Evolutionary conservation across 2,329 filamentous ascomycete genomes (phyloP), one percentile per base, ranked within the genome.

Genomic region (Aspergillus hortae): DNA sequence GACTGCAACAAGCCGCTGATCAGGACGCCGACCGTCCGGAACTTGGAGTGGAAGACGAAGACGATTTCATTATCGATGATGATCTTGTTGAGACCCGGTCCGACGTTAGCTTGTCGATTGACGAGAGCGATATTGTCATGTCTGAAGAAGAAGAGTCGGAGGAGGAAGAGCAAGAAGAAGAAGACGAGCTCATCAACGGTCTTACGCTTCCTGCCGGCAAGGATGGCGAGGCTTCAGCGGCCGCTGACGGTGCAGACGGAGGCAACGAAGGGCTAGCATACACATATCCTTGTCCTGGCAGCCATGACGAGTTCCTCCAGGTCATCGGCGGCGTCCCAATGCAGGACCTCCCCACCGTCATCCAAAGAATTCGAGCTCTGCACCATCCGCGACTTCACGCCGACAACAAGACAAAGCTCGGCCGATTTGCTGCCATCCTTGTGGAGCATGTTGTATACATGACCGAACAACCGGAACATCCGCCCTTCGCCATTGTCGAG

Each of bases 61-160:
- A 97, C 62, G 90, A 96, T 61, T 97, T 97, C 63, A 68, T 92
- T 23, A 85, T 96, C 56, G 92, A 97, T 53, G 89, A 94, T 56
- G 88, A 95, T 64, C 79, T 97, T 14, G 81, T 96, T 32, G 91
- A 91, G 11, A 92, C 86, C 60, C 89, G 85, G 35, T 92, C 89
- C n/a, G 70, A 75, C 44, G 69, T 65, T 30, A 75, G 74, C 27
- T 61, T 72, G 6, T 71, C 69, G n/a, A 60, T 75, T 51, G 67
- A 67, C 41, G 71, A 71, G 25, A 74, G 65, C 42, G 71, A 73
- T 23, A 85, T 87, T 7, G 27, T 30, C 7, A 30, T 30, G 27
- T 30, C 27, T 30, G 27, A 30, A 11, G 35, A 38, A 36, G 64
- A 85, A n/a, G 83, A 87, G 25, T 74, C 78, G 4, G 78, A 80